phyloP scores from a whole-genome alignment of 2,329 filamentous ascomycete species.

The Penicillium palitans region DNA sequence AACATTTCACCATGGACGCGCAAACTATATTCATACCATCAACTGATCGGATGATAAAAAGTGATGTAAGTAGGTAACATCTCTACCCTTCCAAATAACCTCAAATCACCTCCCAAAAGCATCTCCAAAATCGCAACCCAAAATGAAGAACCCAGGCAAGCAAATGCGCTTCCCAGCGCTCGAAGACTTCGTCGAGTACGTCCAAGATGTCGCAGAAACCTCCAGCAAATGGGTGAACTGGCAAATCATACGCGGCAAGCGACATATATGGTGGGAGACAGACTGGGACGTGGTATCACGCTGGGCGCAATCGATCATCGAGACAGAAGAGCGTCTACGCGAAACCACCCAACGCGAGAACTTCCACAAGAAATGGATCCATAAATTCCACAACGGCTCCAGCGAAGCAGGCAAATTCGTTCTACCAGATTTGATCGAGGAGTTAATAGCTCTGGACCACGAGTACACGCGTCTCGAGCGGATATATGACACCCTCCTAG shows the following conservation, averaged over 20 bases:
- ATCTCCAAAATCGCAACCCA: not conserved
- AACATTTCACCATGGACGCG: not conserved
- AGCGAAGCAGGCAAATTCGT: not conserved
- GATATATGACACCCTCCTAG: not conserved
- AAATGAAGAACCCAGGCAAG: constrained; percentile 1
- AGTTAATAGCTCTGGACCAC: constrained; percentile 3
- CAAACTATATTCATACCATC: not conserved
- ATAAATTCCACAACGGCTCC: not conserved
- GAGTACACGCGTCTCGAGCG: constrained; percentile 4
- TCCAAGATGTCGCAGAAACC: not conserved
- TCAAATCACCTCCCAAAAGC: too few species aligned
- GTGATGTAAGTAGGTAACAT: constrained; percentile 12
- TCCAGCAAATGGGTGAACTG: constrained; percentile 1
- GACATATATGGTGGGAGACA: constrained; percentile 9
- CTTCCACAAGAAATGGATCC: constrained; percentile 5
- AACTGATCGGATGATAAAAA: constrained; percentile 9
- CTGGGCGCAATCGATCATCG: constrained; percentile 11
- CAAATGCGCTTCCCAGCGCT: not conserved
- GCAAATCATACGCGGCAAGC: constrained; percentile 6
- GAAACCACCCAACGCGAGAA: constrained; percentile 5
- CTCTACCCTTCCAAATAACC: not conserved
- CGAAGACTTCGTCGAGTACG: not conserved
- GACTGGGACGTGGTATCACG: not conserved
- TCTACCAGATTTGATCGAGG: constrained; percentile 4
- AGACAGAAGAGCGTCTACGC: constrained; percentile 5